A percentile compares a stretch with the other conserved stretches of the same genome.
These are phyloP conservation scores for Penicillium nucicola DNA, from an alignment of 495 filamentous ascomycete species.

Conservation along the genomic window DNA sequence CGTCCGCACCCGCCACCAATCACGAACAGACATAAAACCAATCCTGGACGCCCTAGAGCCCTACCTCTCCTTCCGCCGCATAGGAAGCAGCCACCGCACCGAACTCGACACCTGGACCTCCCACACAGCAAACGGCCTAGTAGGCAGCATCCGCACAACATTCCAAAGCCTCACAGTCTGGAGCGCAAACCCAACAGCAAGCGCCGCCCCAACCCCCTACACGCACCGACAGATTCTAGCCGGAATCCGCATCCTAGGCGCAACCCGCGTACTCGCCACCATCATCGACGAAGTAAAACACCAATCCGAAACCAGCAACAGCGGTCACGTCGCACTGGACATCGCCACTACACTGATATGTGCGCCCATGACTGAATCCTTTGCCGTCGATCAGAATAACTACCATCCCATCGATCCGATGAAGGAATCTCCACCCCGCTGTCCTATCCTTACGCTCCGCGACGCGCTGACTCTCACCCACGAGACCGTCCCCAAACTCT, in stretches of 20 bases:
- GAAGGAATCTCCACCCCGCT: constrained; percentile 37
- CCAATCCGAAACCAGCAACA: constrained; percentile 44
- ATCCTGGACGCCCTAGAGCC: constrained; percentile 67
- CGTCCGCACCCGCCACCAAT: constrained; percentile 65
- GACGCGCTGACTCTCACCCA: constrained; percentile 66
- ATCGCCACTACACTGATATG: constrained; percentile 70
- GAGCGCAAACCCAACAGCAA: constrained; percentile 62
- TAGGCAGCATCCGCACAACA: constrained; percentile 58
- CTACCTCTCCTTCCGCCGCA: constrained; percentile 64
- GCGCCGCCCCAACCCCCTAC: constrained; percentile 68
- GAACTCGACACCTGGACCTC: constrained; percentile 77
- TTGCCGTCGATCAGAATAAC: constrained; percentile 40
- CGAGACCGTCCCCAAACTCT: constrained; percentile 58
- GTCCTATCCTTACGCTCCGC: constrained; percentile 53
- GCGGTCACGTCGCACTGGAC: constrained; percentile 66
- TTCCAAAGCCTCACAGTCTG: constrained; percentile 70
- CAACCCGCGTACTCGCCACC: constrained; percentile 54
- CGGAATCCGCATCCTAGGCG: constrained; percentile 66
- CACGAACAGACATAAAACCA: constrained; percentile 66
- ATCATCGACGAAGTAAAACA: constrained; percentile 70
- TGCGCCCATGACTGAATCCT: constrained; percentile 57
- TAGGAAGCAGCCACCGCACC: constrained; percentile 59
- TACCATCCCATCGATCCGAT: constrained; percentile 39
- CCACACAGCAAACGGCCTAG: constrained; percentile 56
- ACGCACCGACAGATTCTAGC: constrained; percentile 72